Conservation (phyloP, 768 basidiomycete species). For the Suillus variegatus region DNA sequence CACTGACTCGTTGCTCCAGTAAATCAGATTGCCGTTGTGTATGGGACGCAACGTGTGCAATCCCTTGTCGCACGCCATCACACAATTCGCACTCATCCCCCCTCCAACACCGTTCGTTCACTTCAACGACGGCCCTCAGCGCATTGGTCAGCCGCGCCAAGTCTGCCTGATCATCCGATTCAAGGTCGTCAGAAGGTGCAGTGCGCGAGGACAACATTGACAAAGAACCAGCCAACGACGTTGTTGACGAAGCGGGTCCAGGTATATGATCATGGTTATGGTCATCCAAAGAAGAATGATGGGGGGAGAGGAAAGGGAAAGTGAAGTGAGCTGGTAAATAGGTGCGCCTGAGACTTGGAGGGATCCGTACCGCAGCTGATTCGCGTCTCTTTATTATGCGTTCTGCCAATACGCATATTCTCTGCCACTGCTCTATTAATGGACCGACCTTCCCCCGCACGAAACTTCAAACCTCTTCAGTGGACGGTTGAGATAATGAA, state of each 20-base stretch:
- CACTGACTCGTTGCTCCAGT: conserved; percentile 68
- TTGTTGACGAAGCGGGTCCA: conserved; percentile 20
- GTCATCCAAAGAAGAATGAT: conserved; percentile 27
- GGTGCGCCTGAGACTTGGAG: conserved; percentile 60
- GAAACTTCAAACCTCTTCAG: conserved; percentile 44
- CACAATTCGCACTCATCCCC: conserved; percentile 82
- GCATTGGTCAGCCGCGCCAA: conserved; percentile 82
- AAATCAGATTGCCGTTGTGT: conserved; percentile 72
- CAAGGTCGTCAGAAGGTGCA: conserved; percentile 21
- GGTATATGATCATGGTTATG: conserved; percentile 36
- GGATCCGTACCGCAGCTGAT: conserved; percentile 84
- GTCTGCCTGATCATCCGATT: conserved; percentile 66
- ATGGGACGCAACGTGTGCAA: conserved; percentile 67
- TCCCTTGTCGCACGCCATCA: conserved; percentile 71
- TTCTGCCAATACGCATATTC: conserved; percentile 84
- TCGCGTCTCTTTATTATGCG: conserved; percentile 88
- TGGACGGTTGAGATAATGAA: conserved; percentile 1
- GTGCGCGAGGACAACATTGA: conserved; percentile 17
- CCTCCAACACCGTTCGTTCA: conserved; percentile 81
- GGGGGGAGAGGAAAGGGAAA: conserved; percentile 51
- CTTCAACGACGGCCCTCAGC: conserved; percentile 73
- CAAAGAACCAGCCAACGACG: conserved; percentile 15
- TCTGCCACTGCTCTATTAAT: conserved; percentile 90
- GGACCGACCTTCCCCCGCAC: conserved; percentile 75
- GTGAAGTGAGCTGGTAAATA: conserved; percentile 72